phyloP scores from a whole-genome alignment of 306 rosid genomes.

The Fragaria nilgerrensis region DNA sequence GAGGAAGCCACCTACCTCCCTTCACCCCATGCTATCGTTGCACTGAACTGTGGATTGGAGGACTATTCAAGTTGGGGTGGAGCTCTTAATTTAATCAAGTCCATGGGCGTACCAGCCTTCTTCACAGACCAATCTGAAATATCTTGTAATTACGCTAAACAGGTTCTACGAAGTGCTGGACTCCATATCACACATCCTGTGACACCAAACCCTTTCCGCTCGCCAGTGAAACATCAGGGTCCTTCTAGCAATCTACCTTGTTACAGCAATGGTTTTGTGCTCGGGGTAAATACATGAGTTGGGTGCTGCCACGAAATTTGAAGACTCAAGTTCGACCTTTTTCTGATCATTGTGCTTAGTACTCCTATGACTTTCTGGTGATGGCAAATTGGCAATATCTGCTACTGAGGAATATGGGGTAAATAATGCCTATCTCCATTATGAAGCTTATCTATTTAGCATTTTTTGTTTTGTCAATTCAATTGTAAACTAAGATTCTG shows the following conservation, averaged over 20 bases:
- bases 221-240: conserved; percentile 49
- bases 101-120: conserved; percentile 42
- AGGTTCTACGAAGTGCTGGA: conserved; percentile 33
- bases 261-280: conserved; percentile 60
- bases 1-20: conserved; percentile 44
- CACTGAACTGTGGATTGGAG: conserved; percentile 39
- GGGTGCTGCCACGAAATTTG: conserved; percentile 8
- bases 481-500: conserved; percentile 6
- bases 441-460: not conserved
- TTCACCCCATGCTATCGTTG: conserved; percentile 32
- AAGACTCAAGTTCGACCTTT: conserved; percentile 12
- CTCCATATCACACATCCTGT: conserved; percentile 57
- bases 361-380: not conserved
- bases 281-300: conserved; percentile 53
- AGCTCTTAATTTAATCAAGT: conserved; percentile 33
- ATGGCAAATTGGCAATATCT: not conserved
- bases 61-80: conserved; percentile 34
- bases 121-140: conserved; percentile 44
- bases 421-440: not conserved
- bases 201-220: conserved; percentile 62
- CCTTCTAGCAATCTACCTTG: conserved; percentile 58
- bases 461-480: conserved; percentile 10
- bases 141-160: conserved; percentile 32
- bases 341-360: not conserved
- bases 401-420: conserved; percentile 1